Evolutionary conservation across 192 early-diverging fungal genomes (phyloP), one percentile per base, ranked within the genome.

Genomic region (Mortierella claussenii): DNA sequence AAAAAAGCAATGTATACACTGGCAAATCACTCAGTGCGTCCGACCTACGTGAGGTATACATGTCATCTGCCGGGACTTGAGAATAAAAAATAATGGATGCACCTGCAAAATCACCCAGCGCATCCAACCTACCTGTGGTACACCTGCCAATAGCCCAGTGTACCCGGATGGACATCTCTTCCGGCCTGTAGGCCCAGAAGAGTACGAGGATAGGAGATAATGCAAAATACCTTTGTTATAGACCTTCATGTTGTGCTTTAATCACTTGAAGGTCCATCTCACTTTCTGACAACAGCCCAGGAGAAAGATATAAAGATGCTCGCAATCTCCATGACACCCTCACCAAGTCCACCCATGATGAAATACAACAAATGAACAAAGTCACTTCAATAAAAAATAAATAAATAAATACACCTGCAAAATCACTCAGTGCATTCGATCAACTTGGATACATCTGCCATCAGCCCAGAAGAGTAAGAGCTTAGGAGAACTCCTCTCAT

Each of bases 101-200:
- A n/a, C n/a, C n/a, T n/a, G n/a, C n/a, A n/a, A n/a, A n/a, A n/a
- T n/a, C n/a, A n/a, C n/a, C n/a, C n/a, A n/a, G n/a, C n/a, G n/a
- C n/a, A 63, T 63, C 27, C 60, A 34, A 52, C 60, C 26, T 55
- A 46, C 40, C 52, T 55, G 45, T 26, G 52, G 42, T 44, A 21
- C 62, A 65, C 62, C 62, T 65, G 61, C 49, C 43, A 65, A 28
- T 21, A 55, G 42, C 44, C 63, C 53, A 64, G 61, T 64, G 61
- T 31, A 45, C 61, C 51, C 61, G n/a, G 49, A 53, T 52, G 62
- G 52, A 65, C 52, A 65, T 46, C 50, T 65, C 62, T 65, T 56
- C 54, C 64, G 55, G 64, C 64, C 27, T 40, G 23, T 37, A 49
- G 23, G 64, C 53, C 64, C 45, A 56, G 54, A 56, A 56, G 53